Base-by-base conservation (phyloP, 768 basidiomycete species). In the Myochromella boudieri region DNA sequence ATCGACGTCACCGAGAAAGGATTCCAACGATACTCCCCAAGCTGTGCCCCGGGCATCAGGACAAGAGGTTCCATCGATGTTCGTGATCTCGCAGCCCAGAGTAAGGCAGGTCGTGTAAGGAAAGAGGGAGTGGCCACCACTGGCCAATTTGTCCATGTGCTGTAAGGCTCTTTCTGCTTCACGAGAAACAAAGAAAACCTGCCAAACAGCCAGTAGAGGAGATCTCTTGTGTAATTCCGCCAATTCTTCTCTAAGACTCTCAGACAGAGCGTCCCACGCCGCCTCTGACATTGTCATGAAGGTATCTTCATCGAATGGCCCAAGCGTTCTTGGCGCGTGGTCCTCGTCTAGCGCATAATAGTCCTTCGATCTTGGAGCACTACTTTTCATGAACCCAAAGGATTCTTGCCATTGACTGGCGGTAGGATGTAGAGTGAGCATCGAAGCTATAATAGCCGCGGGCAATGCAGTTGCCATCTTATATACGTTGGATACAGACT, bases 121-220 rank as follows among this genome's bases (percentile, higher is more conserved):
- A 7, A 42, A 48, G 3, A 8, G 20, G 12, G 6, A 24, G 24
- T 17, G 1, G 33, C 3, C 3, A 15, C n/a, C n/a, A n/a, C n/a
- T n/a, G n/a, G n/a, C 11, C 1, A 48, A 10, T 5, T 14, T 39
- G 32, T 41, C 39, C 18, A 48, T 17, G 18, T 25, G 24, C 29
- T 41, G 25, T n/a, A 48, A 15, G 3, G 17, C 46, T 27, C 36
- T 40, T n/a, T n/a, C n/a, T n/a, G n/a, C n/a, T n/a, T n/a, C n/a
- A n/a, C n/a, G n/a, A n/a, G n/a, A n/a, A n/a, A 37, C 14, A 9
- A 49, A 49, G 28, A 44, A 40, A 31, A 49, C 40, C 17, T 49
- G 37, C 48, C 48, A 49, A 6, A 39, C 37, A 3, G 42, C 48
- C 28, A 49, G 41, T 1, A 6, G 18, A 2, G 48, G n/a, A 27